Evolutionary conservation across 495 filamentous ascomycete genomes (phyloP), one percentile per base, ranked within the genome.

Genomic region (Penicillium paradoxum): DNA sequence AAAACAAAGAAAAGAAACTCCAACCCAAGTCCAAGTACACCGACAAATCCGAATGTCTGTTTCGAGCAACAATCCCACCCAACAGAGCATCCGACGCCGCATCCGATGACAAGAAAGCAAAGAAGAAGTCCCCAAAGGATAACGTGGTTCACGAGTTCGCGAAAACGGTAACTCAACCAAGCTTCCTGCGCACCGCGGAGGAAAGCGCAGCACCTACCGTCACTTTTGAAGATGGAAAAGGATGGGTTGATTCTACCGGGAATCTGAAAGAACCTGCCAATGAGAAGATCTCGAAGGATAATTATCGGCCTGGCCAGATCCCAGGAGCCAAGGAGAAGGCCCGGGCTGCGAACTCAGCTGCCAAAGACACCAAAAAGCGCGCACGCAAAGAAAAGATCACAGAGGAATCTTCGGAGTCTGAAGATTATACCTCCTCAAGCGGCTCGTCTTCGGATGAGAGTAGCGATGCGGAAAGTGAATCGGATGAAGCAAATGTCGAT

Each of bases 241-340:
- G 93, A 0, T 97, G 93, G 93, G 76, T 95, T 4, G 88, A 96
- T 62, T 80, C 82, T 57, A 72, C 83, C 15, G 93, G 91, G 2
- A 82, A 85, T 46, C 61, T 96, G 18, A 82, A 93, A 86, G 96
- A 75, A 63, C 53, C 45, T 55, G 56, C 59, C 55, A 59, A 68
- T 60, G 63, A 69, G 5, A 71, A 67, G 44, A 59, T 62, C 34
- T 65, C 58, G 9, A 74, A 64, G 42, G 55, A 62, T 11, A 54
- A 72, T 27, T 66, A 67, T 29, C 62, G 54, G 21, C 72, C 73
- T 10, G 73, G 73, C 6, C 55, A 72, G 42, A 45, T 69, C 22
- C 45, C 64, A 33, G 72, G 72, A 4, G 59, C 65, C 11, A 75
- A 71, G 43, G 69, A 73, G 55, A 72, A 72, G 52, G 42, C 52